These are phyloP conservation scores for Monilinia fructigena DNA, from an alignment of 2,329 filamentous ascomycete species.

Conservation along the genomic window DNA sequence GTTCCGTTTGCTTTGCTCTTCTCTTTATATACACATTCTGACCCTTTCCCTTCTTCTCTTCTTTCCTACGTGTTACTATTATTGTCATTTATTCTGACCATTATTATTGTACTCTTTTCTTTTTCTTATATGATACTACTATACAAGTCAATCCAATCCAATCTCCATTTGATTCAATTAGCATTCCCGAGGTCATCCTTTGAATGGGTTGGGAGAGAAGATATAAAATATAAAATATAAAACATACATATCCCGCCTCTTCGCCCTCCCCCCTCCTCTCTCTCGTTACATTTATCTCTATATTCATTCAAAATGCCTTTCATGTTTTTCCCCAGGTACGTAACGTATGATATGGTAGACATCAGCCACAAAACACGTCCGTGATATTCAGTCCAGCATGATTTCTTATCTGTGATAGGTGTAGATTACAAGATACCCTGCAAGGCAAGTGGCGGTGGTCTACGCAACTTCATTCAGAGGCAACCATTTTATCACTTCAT, in stretches of 20 bases:
- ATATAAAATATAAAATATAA: too few species aligned
- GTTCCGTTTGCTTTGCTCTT: not conserved
- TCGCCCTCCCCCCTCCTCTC: too few species aligned
- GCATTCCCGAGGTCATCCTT: not conserved
- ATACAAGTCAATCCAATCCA: not conserved
- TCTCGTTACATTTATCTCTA: too few species aligned
- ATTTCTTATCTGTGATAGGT: conserved; percentile 18
- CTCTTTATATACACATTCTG: conserved; percentile 6
- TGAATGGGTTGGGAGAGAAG: not conserved
- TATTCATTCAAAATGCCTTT: conserved; percentile 17
- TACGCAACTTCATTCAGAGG: conserved; percentile 18
- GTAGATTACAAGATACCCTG: conserved; percentile 21
- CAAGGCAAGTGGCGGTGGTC: conserved; percentile 24
- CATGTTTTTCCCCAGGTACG: conserved; percentile 23
- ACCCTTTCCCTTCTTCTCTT: not conserved
- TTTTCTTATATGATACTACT: not conserved
- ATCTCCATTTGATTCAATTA: not conserved
- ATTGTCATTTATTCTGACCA: not conserved
- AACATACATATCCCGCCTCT: too few species aligned
- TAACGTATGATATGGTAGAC: not conserved
- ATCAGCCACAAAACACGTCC: conserved; percentile 8
- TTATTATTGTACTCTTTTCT: not conserved
- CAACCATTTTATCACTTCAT: conserved; percentile 10
- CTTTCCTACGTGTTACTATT: too few species aligned
- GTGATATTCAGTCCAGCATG: conserved; percentile 10